phyloP scores from a whole-genome alignment of 2,329 filamentous ascomycete genomes.

The Apiospora hydei region DNA sequence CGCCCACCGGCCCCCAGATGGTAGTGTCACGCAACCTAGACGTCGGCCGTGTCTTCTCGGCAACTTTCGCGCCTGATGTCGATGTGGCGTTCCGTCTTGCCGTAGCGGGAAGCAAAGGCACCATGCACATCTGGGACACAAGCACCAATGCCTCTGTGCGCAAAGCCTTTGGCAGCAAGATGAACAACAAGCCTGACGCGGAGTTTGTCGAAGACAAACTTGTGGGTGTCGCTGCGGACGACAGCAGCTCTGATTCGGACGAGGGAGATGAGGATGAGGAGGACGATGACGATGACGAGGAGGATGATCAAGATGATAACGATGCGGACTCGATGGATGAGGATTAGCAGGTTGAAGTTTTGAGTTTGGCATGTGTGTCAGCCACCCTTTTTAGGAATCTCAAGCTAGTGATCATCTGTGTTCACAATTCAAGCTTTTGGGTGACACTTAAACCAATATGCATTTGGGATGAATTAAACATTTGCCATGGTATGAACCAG shows the following conservation, averaged over 20 bases:
- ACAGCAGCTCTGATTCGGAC: conserved; percentile 63
- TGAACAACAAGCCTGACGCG: conserved; percentile 63
- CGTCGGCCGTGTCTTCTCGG: conserved; percentile 93
- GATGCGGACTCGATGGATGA: conserved; percentile 65
- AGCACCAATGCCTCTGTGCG: conserved; percentile 89
- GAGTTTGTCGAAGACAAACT: conserved; percentile 74
- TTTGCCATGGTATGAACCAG: conserved; percentile 6
- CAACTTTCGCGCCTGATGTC: conserved; percentile 86
- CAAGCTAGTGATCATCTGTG: background rate
- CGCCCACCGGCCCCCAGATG: conserved; percentile 81
- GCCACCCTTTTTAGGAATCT: background rate
- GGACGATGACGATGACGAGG: conserved; percentile 32
- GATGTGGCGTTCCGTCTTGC: conserved; percentile 92
- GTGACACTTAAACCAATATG: background rate
- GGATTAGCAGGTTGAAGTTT: conserved; percentile 45
- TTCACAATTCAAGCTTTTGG: background rate
- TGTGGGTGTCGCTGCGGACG: conserved; percentile 74
- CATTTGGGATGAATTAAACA: conserved; percentile 1
- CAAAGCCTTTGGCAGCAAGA: conserved; percentile 78
- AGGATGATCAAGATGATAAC: conserved; percentile 41
- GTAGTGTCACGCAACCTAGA: conserved; percentile 91
- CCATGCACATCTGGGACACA: conserved; percentile 95
- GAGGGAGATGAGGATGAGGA: conserved; percentile 52
- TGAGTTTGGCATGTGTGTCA: conserved; percentile 1
- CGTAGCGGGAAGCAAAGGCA: conserved; percentile 93